Conservation (phyloP, 148 eudicot genomes). For the Chenopodium berlandieri region DNA sequence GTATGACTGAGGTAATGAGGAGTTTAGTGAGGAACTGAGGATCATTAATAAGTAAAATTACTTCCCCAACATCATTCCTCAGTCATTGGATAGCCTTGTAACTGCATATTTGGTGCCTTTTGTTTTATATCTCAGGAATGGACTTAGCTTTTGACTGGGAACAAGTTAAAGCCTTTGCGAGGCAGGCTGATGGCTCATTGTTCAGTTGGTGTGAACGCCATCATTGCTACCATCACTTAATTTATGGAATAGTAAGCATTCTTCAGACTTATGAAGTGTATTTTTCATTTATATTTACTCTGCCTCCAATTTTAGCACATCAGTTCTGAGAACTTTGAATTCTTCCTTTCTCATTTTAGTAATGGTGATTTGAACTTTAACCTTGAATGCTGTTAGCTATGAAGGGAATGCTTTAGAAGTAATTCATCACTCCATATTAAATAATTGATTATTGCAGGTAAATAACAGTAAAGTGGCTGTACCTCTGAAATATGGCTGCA, state of each 20-base stretch:
- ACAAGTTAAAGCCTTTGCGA: conserved; percentile 71
- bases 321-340: background rate
- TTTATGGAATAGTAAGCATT: conserved; percentile 69
- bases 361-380: conserved; percentile 7
- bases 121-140: conserved; percentile 49
- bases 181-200: conserved; percentile 82
- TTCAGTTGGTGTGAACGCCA: conserved; percentile 95
- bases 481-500: conserved; percentile 41
- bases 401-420: background rate
- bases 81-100: background rate
- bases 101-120: background rate
- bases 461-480: conserved; percentile 46
- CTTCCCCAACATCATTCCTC: background rate
- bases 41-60: background rate
- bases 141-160: conserved; percentile 86
- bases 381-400: background rate
- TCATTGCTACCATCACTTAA: conserved; percentile 66
- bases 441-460: conserved; percentile 43
- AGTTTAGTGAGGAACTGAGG: background rate
- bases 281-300: background rate
- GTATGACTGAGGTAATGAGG: background rate
- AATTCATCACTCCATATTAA: background rate
- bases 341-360: background rate
- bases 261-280: conserved; percentile 1
- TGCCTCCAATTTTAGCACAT: background rate